A percentile compares a stretch with the other conserved stretches of the same genome.
Evolutionary conservation across 2,329 filamentous ascomycete species (phyloP).

Genomic region (Diatrype stigma): DNA sequence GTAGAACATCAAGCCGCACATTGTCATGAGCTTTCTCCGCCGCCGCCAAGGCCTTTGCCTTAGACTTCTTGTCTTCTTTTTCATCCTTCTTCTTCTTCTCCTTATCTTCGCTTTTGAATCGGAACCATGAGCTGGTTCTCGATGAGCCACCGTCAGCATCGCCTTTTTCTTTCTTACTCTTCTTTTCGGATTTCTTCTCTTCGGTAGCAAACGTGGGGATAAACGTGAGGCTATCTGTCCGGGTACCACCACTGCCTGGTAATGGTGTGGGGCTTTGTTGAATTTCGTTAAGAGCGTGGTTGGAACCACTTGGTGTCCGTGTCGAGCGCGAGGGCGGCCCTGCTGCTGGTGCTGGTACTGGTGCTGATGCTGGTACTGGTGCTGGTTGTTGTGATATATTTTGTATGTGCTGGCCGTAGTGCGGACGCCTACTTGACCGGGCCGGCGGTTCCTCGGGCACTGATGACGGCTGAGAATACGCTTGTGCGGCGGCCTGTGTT

Average conservation of each 20-base stretch:
- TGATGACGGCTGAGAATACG: conserved; percentile 45
- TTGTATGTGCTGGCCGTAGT: conserved; percentile 27
- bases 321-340: conserved; percentile 14
- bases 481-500: conserved; percentile 37
- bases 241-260: conserved; percentile 60
- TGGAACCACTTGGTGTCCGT: conserved; percentile 30
- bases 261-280: conserved; percentile 62
- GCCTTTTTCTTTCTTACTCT: conserved; percentile 69
- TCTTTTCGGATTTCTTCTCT: conserved; percentile 71
- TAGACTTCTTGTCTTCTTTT: conserved; percentile 49
- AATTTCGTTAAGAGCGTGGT: conserved; percentile 60
- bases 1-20: conserved; percentile 78
- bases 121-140: conserved; percentile 77
- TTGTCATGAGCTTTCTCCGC: conserved; percentile 66
- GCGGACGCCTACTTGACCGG: conserved; percentile 40
- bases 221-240: conserved; percentile 74
- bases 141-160: conserved; percentile 52
- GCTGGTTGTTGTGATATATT: conserved; percentile 18
- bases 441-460: conserved; percentile 41
- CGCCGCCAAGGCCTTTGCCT: conserved; percentile 58
- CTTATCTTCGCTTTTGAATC: conserved; percentile 76
- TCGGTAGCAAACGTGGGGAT: conserved; percentile 69
- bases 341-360: too few species aligned
- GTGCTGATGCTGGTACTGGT: conserved; percentile 12
- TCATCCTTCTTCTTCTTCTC: conserved; percentile 63